Evolutionary conservation across 768 basidiomycete genomes (phyloP), one percentile per base, ranked within the genome.

Genomic region (Glaciozyma antarctica): DNA sequence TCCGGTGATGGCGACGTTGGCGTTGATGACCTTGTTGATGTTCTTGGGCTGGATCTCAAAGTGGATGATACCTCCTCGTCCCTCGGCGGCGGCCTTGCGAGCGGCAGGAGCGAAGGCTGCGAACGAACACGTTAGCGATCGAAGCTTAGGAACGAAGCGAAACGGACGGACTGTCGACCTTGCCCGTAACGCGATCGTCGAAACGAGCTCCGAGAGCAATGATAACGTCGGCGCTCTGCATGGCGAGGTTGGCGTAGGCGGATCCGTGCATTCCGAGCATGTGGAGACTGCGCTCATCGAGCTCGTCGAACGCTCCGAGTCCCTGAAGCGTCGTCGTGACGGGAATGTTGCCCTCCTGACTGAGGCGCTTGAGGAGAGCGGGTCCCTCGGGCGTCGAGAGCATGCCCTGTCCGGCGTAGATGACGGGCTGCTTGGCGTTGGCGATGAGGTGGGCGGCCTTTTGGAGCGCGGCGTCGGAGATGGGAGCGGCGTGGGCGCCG

Each of bases 251-350:
- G 73, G 95, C 95, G 73, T 97, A 97, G 7, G 93, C 91, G 34
- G 85, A 85, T 7, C 95, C 95, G 79, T 98, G 95, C 95, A 98
- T 97, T 64, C 94, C 94, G 62, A 99, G 84, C 94, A 98, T 98
- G 77, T 97, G 92, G 75, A 99, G 78, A 69, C 87, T 86, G 77
- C 82, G 84, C 61, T 74, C 73, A 77, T 90, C 83, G 60, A 82
- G 83, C 81, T 99, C 95, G 78, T 98, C 92, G 75, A 88, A 99
- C 3, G 88, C 86, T 67, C 95, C 95, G 53, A 99, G 85, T 62
- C 94, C 95, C 74, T 94, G 93, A 16, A 99, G 79, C 49, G 94
- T 97, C 24, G 95, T 98, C 66, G 90, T 94, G 53, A 98, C 93
- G 62, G 95, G 95, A 69, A 98, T 97, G 77, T 92, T 91, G 60